Conservation (phyloP, 371 early-diverging fungal genomes). For the Catenaria anguillulae region DNA sequence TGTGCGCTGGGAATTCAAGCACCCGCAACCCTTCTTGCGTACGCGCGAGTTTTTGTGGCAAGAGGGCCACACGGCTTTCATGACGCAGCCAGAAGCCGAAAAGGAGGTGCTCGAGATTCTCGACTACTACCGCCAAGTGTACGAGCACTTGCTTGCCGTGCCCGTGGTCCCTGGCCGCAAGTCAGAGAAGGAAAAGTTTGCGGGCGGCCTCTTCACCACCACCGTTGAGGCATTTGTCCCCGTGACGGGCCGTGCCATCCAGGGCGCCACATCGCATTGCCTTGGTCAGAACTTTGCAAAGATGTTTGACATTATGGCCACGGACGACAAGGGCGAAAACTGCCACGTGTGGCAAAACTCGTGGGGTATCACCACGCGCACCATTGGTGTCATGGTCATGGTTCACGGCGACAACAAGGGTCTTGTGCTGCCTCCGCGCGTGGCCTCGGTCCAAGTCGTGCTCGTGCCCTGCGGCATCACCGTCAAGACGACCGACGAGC, state of each 20-base stretch:
- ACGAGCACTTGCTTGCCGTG: slow-evolving; percentile 95
- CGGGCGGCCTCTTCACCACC: slow-evolving; percentile 97
- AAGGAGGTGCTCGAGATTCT: slow-evolving; percentile 84
- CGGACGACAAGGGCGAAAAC: slow-evolving; percentile 51
- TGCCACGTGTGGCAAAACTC: slow-evolving; percentile 97
- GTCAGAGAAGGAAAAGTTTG: slow-evolving; percentile 99
- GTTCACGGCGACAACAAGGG: slow-evolving; percentile 99
- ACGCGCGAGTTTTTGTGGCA: slow-evolving; percentile 99
- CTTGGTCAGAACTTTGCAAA: slow-evolving; percentile 99
- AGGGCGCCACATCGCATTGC: slow-evolving; percentile 99
- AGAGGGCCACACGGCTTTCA: slow-evolving; percentile 98
- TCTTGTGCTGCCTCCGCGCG: slow-evolving; percentile 94
- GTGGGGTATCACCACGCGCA: slow-evolving; percentile 98
- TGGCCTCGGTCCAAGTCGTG: slow-evolving; percentile 84
- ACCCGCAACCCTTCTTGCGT: slow-evolving; percentile 98
- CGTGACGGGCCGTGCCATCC: slow-evolving; percentile 96
- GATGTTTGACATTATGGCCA: slow-evolving; percentile 90
- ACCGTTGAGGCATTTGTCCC: slow-evolving; percentile 97
- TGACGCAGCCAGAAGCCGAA: slow-evolving; percentile 83
- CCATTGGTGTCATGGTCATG: slow-evolving; percentile 99
- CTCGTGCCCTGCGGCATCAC: slow-evolving; percentile 95
- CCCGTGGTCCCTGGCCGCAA: slow-evolving; percentile 98
- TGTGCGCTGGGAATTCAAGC: slow-evolving; percentile 99
- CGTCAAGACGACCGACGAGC: slow-evolving; percentile 61
- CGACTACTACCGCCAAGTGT: slow-evolving; percentile 86